Percentiles rank a stretch among this genome's conserved stretches.
phyloP scores from a whole-genome alignment of 352 stramenopile genomes.

The Phytophthora idaei region DNA sequence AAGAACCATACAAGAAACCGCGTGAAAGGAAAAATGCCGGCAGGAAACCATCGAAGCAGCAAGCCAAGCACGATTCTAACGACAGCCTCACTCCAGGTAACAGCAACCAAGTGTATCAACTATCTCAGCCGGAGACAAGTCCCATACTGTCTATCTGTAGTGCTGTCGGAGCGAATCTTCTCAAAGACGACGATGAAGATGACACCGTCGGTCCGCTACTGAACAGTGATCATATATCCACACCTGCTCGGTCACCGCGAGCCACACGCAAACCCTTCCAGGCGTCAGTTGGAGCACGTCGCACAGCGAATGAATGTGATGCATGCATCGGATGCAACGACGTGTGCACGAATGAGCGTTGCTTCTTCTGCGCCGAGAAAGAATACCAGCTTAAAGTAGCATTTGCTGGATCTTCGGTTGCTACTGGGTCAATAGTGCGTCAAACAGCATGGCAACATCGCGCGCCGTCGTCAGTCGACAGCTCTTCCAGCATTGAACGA shows the following conservation, averaged over 20 bases:
- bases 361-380: slow-evolving; percentile 81
- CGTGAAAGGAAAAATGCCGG: neutral
- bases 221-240: slow-evolving; percentile 18
- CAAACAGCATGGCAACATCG: slow-evolving; percentile 37
- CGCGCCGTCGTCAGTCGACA: slow-evolving; percentile 29
- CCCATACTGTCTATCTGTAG: slow-evolving; percentile 15
- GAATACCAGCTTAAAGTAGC: slow-evolving; percentile 67
- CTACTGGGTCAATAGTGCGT: slow-evolving; percentile 22
- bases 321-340: slow-evolving; percentile 85
- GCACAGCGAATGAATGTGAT: slow-evolving; percentile 56
- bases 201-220: slow-evolving; percentile 15
- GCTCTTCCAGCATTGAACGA: slow-evolving; percentile 47
- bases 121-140: slow-evolving; percentile 21
- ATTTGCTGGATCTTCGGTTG: slow-evolving; percentile 43
- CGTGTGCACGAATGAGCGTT: slow-evolving; percentile 61
- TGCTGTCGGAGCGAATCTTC: slow-evolving; percentile 7
- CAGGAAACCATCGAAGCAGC: slow-evolving; percentile 7
- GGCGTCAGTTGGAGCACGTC: slow-evolving; percentile 28
- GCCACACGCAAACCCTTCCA: slow-evolving; percentile 27
- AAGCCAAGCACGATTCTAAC: slow-evolving; percentile 14
- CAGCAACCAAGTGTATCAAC: slow-evolving; percentile 19
- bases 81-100: slow-evolving; percentile 12
- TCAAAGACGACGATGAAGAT: slow-evolving; percentile 25
- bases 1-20: neutral
- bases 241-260: slow-evolving; percentile 21